These are phyloP conservation scores for Mycena chlorophos DNA, from an alignment of 768 basidiomycete species.

Conservation along the genomic window DNA sequence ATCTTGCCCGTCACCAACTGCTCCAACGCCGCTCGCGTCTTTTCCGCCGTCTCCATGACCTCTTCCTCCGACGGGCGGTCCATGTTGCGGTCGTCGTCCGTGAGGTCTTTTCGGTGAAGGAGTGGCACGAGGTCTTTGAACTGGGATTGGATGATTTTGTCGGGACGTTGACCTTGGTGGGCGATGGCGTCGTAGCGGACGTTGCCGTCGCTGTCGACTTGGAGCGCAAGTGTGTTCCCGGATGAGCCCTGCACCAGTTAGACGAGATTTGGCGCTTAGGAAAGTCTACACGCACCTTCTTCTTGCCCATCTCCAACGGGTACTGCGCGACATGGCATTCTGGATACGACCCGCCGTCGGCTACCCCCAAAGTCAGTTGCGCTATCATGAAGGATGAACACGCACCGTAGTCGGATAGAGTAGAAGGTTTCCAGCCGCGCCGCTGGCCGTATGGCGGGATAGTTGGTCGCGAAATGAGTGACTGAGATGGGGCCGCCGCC, in stretches of 20 bases:
- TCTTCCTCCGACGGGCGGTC: constrained; percentile 94
- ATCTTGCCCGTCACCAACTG: constrained; percentile 94
- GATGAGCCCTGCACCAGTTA: constrained; percentile 65
- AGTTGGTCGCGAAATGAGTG: constrained; percentile 49
- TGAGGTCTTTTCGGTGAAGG: constrained; percentile 82
- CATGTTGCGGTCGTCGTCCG: constrained; percentile 71
- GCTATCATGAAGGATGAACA: constrained; percentile 14
- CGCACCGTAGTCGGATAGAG: constrained; percentile 83
- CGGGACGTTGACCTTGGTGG: constrained; percentile 87
- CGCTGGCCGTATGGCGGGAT: constrained; percentile 88
- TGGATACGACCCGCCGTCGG: constrained; percentile 85
- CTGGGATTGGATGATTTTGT: constrained; percentile 87
- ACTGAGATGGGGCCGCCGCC: constrained; percentile 33
- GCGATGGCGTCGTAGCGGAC: constrained; percentile 98
- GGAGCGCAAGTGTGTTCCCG: constrained; percentile 93
- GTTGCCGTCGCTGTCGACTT: constrained; percentile 95
- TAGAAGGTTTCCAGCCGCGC: constrained; percentile 80
- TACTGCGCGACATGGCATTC: constrained; percentile 98
- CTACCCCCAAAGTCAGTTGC: constrained; percentile 34
- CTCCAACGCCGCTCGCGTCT: constrained; percentile 88
- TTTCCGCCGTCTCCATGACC: constrained; percentile 86
- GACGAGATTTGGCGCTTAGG: constrained; percentile 3
- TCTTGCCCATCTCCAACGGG: constrained; percentile 91
- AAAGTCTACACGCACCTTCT: constrained; percentile 66
- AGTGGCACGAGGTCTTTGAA: constrained; percentile 98